These are phyloP conservation scores for Xylariaceae sp. DNA, from an alignment of 2,329 filamentous ascomycete species.

Conservation along the genomic window DNA sequence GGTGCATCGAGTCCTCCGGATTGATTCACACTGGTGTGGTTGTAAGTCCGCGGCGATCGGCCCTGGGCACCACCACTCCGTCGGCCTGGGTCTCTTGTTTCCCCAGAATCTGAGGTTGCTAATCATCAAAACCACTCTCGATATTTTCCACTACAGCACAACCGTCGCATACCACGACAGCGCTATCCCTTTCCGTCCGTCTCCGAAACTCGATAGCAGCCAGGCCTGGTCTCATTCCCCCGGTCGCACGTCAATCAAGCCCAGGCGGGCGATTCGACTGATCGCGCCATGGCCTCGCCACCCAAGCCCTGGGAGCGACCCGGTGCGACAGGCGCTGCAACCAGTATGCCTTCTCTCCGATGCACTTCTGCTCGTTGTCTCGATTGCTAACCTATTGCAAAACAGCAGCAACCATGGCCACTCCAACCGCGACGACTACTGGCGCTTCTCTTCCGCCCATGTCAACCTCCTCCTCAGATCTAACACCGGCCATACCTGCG, in stretches of 20 bases:
- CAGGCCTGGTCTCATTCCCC: constrained; percentile 5
- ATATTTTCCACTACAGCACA: background rate
- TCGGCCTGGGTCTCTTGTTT: no score
- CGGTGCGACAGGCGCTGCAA: constrained; percentile 48
- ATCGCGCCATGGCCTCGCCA: constrained; percentile 65
- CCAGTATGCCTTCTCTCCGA: constrained; percentile 42
- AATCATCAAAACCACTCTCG: no score
- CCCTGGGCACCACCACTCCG: no score
- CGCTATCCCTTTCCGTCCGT: background rate
- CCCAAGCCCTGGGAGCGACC: constrained; percentile 96
- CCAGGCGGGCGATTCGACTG: constrained; percentile 8
- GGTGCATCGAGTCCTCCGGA: no score
- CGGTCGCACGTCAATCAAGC: background rate
- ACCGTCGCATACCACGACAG: background rate
- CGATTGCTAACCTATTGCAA: constrained; percentile 32
- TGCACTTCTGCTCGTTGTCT: constrained; percentile 9
- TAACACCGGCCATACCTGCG: constrained; percentile 71
- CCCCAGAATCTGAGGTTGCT: no score
- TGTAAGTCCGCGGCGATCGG: no score
- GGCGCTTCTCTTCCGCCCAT: constrained; percentile 41
- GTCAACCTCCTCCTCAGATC: constrained; percentile 35
- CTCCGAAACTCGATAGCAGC: constrained; percentile 4
- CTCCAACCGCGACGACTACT: constrained; percentile 42
- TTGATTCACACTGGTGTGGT: no score
- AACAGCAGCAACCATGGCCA: constrained; percentile 30